Evolutionary conservation across 768 basidiomycete genomes (phyloP).

Genomic region (Hortiboletus campestris): DNA sequence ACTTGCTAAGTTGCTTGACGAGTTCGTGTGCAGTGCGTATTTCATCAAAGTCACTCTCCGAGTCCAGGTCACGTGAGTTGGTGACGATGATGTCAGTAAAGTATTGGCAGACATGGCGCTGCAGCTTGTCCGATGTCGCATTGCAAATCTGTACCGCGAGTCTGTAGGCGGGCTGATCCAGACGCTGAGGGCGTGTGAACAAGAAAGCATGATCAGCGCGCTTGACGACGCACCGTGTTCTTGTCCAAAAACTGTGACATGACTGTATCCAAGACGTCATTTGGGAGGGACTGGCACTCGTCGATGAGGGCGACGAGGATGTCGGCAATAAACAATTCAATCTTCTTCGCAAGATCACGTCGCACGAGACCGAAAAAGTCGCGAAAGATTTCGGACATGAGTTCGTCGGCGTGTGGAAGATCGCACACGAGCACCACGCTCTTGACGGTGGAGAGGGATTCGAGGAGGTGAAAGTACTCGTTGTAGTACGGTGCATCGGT

Average conservation of each 20-base stretch:
- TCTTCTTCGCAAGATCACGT: slow-evolving; percentile 73
- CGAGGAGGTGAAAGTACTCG: slow-evolving; percentile 93
- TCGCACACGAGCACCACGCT: slow-evolving; percentile 93
- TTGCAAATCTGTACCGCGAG: slow-evolving; percentile 87
- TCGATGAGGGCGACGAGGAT: slow-evolving; percentile 89
- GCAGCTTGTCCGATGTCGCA: slow-evolving; percentile 77
- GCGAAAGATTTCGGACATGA: slow-evolving; percentile 80
- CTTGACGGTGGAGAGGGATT: slow-evolving; percentile 92
- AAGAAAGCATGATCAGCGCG: background rate
- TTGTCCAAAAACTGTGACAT: slow-evolving; percentile 86
- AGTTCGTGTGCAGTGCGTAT: slow-evolving; percentile 80
- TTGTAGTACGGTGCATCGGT: slow-evolving; percentile 82
- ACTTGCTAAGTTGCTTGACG: slow-evolving; percentile 75
- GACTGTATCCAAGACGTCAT: slow-evolving; percentile 74
- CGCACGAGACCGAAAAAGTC: slow-evolving; percentile 79
- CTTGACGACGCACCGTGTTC: slow-evolving; percentile 53
- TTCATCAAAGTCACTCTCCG: slow-evolving; percentile 57
- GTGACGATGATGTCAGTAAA: slow-evolving; percentile 86
- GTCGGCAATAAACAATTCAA: slow-evolving; percentile 83
- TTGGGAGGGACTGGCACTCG: slow-evolving; percentile 75
- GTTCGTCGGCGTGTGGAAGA: slow-evolving; percentile 80
- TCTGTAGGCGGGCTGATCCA: slow-evolving; percentile 74
- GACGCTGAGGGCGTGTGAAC: slow-evolving; percentile 39
- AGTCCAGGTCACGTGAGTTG: slow-evolving; percentile 52
- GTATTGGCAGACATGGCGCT: slow-evolving; percentile 86